Evolutionary conservation across 2,329 filamentous ascomycete genomes (phyloP).

Genomic region (Aspergillus thermomutatus): DNA sequence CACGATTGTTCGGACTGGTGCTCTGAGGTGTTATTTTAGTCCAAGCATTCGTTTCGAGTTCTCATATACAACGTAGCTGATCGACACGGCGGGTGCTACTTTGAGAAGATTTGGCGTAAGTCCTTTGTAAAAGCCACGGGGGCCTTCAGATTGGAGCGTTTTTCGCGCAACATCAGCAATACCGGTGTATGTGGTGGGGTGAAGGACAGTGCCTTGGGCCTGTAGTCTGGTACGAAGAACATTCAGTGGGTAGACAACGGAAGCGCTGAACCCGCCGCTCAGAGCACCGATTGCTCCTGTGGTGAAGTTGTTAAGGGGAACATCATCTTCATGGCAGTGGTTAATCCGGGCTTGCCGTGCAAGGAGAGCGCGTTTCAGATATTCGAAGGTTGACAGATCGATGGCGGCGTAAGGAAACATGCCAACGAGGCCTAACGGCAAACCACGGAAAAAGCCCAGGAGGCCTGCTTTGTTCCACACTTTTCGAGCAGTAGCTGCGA

Average conservation of each 20-base stretch:
- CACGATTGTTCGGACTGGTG: neutral
- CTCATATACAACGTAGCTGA: conserved; percentile 91
- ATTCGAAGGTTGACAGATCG: conserved; percentile 92
- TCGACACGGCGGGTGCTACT: conserved; percentile 91
- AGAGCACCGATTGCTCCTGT: conserved; percentile 88
- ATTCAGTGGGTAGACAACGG: conserved; percentile 93
- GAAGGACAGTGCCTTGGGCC: conserved; percentile 89
- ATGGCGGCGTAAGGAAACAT: conserved; percentile 99
- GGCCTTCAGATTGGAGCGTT: conserved; percentile 78
- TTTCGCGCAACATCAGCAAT: conserved; percentile 84
- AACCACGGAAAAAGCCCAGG: conserved; percentile 78
- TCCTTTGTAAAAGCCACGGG: conserved; percentile 87
- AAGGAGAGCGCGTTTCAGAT: conserved; percentile 74
- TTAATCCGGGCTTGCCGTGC: conserved; percentile 65
- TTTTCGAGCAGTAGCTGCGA: conserved; percentile 76
- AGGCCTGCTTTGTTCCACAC: conserved; percentile 78
- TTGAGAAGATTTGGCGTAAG: conserved; percentile 93
- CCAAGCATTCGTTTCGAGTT: conserved; percentile 74
- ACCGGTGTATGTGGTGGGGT: conserved; percentile 84
- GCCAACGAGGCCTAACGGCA: conserved; percentile 89
- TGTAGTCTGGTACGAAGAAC: conserved; percentile 87
- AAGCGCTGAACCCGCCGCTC: conserved; percentile 86
- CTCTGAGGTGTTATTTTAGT: conserved; percentile 36
- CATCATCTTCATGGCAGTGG: conserved; percentile 78
- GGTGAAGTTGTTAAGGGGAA: conserved; percentile 72